phyloP scores from a whole-genome alignment of 2,329 filamentous ascomycete genomes.

The Chrysoporthe austroafricana region DNA sequence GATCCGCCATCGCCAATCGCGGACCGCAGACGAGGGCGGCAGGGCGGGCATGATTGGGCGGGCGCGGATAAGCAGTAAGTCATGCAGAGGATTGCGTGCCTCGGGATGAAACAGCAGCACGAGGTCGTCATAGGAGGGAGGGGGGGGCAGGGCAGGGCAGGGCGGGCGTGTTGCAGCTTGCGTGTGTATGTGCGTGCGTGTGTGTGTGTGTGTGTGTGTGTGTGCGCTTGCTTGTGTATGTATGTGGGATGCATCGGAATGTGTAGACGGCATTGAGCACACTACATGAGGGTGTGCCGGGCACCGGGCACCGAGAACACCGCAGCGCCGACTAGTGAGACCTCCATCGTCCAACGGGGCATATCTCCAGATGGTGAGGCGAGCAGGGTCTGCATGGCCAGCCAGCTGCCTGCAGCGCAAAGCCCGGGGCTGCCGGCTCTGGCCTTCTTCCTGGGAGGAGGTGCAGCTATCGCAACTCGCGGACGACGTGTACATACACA shows the following conservation, averaged over 20 bases:
- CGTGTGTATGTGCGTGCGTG: not conserved
- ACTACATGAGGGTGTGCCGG: not conserved
- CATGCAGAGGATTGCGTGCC: conserved; percentile 9
- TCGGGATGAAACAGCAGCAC: not conserved
- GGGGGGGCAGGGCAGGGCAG: too few relatives aligned
- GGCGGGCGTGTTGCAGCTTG: too few relatives aligned
- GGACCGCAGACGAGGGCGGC: not conserved
- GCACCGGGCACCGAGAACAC: conserved; percentile 3
- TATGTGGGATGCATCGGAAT: too few relatives aligned
- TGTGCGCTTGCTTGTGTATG: not conserved
- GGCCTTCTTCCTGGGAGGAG: not conserved
- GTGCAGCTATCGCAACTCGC: too few relatives aligned
- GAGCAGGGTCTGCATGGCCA: not conserved
- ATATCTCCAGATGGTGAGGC: not conserved
- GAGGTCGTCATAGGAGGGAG: too few relatives aligned
- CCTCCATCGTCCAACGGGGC: not conserved
- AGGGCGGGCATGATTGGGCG: not conserved
- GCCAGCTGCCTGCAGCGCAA: not conserved
- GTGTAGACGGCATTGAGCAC: not conserved
- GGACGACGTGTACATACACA: not conserved
- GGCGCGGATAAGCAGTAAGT: not conserved
- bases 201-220: not conserved
- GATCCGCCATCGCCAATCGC: not conserved
- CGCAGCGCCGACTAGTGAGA: not conserved
- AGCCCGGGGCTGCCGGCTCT: not conserved